Evolutionary conservation across 495 filamentous ascomycete species (phyloP), one percentile per base, ranked within the genome.

Genomic region (Daldinia decipiens): DNA sequence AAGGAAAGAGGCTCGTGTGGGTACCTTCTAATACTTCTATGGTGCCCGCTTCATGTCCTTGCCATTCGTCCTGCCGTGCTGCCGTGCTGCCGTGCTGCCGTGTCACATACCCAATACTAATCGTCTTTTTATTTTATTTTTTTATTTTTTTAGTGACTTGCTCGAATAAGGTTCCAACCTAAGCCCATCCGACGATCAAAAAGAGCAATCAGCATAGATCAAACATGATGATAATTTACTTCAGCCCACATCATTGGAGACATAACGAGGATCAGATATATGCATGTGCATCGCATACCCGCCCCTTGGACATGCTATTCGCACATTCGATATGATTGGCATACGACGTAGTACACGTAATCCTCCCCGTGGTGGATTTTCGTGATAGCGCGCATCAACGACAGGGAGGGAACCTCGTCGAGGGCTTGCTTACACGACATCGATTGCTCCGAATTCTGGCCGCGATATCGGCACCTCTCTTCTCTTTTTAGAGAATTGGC

Each of bases 241-340:
- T 26, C 19, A 38, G 5, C 27, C 54, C 54, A 39, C 17, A 57
- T 34, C 11, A 40, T 21, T 57, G 19, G 34, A 62, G 38, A 52
- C 39, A 7, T 17, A 11, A 29, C 17, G 24, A 21, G 21, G 38
- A 40, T 57, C 5, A 36, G 51, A 62, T 47, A 31, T 26, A 21
- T 64, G 63, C 64, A 67, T 63, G 59, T 56, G 39, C 64, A 68
- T 68, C 38, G 64, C 65, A 73, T 73, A 73, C 65, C 70, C 70
- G 70, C 62, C 39, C 27, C 29, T n/a, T 47, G 12, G 51, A 24
- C 51, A 31, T 59, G 32, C 32, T 24, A 24, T 50, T 55, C 32
- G 26, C 55, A 56, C 21, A n/a, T 47, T 19, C 3, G 39, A 9
- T 17, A 26, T 65, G 47, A 57, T 65, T 65, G 50, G 61, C n/a